Evolutionary conservation across 257 asterid species (phyloP).

Genomic region (Forsythia viridissima): DNA sequence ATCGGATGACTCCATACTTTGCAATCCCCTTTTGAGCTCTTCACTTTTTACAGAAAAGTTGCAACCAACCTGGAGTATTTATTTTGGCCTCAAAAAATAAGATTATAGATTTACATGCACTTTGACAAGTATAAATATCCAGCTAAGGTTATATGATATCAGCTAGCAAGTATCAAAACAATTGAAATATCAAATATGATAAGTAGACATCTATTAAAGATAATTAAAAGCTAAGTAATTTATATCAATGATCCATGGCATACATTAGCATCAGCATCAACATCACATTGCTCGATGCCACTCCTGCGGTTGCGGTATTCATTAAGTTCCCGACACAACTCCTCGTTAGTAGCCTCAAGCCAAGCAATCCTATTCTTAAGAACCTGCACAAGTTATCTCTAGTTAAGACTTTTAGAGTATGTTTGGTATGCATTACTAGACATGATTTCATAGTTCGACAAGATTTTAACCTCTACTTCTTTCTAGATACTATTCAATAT

Average conservation of each 20-base stretch:
- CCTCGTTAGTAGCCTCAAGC: constrained; percentile 94
- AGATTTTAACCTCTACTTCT: not conserved
- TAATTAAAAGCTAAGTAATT: constrained; percentile 4
- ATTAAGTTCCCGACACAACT: constrained; percentile 76
- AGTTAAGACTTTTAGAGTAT: constrained; percentile 13
- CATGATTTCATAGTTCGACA: not conserved
- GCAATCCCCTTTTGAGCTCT: constrained; percentile 89
- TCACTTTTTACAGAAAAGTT: constrained; percentile 62
- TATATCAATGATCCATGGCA: not conserved
- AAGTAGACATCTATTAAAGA: not conserved
- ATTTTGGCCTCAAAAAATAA: constrained; percentile 11
- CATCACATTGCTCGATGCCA: constrained; percentile 53
- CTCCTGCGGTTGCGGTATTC: constrained; percentile 65
- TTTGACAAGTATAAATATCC: not conserved
- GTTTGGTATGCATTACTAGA: not conserved
- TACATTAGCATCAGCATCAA: constrained; percentile 62
- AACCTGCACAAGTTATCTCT: constrained; percentile 49
- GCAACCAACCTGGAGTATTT: constrained; percentile 47
- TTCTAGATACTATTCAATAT: not conserved
- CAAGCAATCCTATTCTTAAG: constrained; percentile 82
- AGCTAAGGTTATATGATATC: not conserved
- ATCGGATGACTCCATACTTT: constrained; percentile 86
- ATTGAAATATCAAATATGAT: not conserved
- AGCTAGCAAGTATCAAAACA: not conserved
- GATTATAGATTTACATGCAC: not conserved